Conservation (phyloP, 768 basidiomycete species). For the Xerocomus potaroensis region DNA sequence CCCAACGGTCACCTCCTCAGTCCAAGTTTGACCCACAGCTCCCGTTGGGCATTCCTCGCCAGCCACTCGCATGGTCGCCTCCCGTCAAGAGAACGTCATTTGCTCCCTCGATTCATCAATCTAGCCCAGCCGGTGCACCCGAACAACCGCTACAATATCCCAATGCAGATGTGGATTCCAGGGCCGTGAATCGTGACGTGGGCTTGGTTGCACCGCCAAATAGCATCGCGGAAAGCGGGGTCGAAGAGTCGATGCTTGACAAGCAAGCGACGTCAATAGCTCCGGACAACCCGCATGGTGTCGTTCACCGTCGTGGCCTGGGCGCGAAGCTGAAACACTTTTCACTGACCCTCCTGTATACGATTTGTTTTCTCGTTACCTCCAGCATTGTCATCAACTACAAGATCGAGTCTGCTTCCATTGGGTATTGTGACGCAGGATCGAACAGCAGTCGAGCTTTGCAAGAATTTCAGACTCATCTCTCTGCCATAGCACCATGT, state of each 20-base stretch:
- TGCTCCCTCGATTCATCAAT: constrained; percentile 16
- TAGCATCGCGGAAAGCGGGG: constrained; percentile 20
- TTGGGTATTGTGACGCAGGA: constrained; percentile 75
- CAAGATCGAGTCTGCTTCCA: constrained; percentile 62
- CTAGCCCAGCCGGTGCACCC: constrained; percentile 11
- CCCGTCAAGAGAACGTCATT: constrained; percentile 12
- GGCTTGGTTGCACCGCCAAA: constrained; percentile 6
- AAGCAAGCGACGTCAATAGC: constrained; percentile 34
- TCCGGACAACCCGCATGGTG: constrained; percentile 36
- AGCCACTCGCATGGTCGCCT: constrained; percentile 19
- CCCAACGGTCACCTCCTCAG: constrained; percentile 45
- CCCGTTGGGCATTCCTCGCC: constrained; percentile 35
- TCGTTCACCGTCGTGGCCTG: constrained; percentile 12
- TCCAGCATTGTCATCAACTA: constrained; percentile 41
- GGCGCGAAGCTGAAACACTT: constrained; percentile 22
- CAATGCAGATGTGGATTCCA: constrained; percentile 3
- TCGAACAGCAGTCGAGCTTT: constrained; percentile 55
- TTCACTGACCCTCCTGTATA: constrained; percentile 41
- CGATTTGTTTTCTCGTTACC: constrained; percentile 33
- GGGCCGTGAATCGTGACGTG: background rate
- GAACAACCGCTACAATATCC: constrained; percentile 8
- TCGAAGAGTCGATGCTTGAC: constrained; percentile 12
- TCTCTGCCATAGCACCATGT: constrained; percentile 51
- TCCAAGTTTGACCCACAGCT: constrained; percentile 55
- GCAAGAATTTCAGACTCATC: constrained; percentile 41